Base-by-base conservation (phyloP, 2,329 filamentous ascomycete species). In the Exserohilum turcica region DNA sequence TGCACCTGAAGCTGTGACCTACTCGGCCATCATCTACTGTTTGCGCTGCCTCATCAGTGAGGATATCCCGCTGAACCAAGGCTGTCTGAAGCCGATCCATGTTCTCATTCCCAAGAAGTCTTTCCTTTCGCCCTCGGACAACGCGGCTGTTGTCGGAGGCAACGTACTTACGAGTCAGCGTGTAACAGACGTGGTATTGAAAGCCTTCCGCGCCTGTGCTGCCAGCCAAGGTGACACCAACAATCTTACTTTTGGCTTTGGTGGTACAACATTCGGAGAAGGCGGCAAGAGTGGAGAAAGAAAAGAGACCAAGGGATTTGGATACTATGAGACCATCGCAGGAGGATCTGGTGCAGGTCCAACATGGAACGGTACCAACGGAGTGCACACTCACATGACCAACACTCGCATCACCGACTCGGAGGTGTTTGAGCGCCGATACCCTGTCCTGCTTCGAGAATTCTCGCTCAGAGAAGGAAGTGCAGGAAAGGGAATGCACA, bases 11-110 rank as follows among this genome's bases (percentile, higher is more conserved):
- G 90, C 90, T 3, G 89, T 94, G 42, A 92, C 89, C 0, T 91
- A 90, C 75, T 89, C 84, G 31, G 90, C 90, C 43, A 92, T 94
- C 67, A 93, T 94, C 68, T 95, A 95, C 79, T 91, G 88, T 64
- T 80, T 95, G 10, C 86, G 91, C 39, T 90, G 87, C 65, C 81
- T 96, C 52, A 91, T 95, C 64, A 86, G 84, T 32, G 85, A 90
- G 60, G 89, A 93, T 62, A 92, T 95, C 12, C 91, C 91, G 0
- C 82, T 95, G 3, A 95, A 95, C 76, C 91, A 95, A 75, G 91
- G 91, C 59, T 95, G 91, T 59, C 79, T 94, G 2, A 84, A 84
- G 43, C 90, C 91, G 0, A 89, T 94, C 64, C 82, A 85, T 48
- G 88, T 94, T 67, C 79, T 80, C 40, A 91, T 93, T 44, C 89